These are phyloP conservation scores for Penicillium psychrosexuale DNA, from an alignment of 2,329 filamentous ascomycete genomes.

Conservation along the genomic window DNA sequence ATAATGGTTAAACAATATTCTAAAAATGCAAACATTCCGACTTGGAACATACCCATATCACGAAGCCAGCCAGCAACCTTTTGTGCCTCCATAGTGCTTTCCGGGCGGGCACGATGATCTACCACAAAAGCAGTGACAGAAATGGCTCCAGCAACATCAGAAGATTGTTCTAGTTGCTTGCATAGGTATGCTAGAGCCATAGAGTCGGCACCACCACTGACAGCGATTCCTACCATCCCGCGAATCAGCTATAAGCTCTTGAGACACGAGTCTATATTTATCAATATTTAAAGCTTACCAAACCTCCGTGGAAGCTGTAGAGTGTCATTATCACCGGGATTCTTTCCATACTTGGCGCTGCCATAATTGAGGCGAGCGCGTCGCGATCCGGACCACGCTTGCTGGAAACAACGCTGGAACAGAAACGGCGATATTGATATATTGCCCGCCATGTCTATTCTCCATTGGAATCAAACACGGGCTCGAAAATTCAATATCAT, in stretches of 20 bases:
- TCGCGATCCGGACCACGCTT: conserved; percentile 10
- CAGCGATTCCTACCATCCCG: conserved; percentile 62
- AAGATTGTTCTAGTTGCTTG: conserved; percentile 43
- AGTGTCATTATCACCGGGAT: conserved; percentile 6
- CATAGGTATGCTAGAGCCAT: conserved; percentile 87
- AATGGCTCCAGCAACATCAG: conserved; percentile 17
- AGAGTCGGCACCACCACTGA: conserved; percentile 95
- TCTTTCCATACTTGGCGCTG: conserved; percentile 5
- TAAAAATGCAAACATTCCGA: not conserved
- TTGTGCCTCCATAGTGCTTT: conserved; percentile 55
- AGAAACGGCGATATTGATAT: conserved; percentile 11
- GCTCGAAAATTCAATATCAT: not conserved
- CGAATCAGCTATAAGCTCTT: conserved; percentile 1
- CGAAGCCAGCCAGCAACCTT: conserved; percentile 49
- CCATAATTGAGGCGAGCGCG: conserved; percentile 7
- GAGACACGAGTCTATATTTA: not conserved
- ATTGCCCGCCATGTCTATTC: conserved; percentile 2
- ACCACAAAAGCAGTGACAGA: conserved; percentile 57
- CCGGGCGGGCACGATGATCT: conserved; percentile 57
- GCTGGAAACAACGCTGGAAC: conserved; percentile 10
- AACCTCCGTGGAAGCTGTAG: conserved; percentile 24
- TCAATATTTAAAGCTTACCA: conserved; percentile 21
- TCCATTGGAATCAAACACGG: not conserved
- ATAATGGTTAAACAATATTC: not conserved
- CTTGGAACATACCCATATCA: conserved; percentile 39